phyloP scores from a whole-genome alignment of 73 alveolate species.

The Blepharisma stoltei region DNA sequence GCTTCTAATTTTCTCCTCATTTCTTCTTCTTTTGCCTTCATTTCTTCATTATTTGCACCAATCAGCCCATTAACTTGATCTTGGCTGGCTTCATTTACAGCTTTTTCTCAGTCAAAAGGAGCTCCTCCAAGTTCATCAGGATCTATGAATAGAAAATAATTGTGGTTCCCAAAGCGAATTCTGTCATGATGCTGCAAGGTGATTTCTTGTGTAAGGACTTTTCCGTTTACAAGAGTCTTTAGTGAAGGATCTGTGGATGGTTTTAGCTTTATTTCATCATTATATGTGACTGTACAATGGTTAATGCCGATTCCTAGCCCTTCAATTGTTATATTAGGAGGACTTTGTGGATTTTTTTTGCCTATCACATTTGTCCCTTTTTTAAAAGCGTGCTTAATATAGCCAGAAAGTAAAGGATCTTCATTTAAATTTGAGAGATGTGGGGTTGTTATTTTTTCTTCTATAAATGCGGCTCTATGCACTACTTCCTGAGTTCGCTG shows the following conservation, averaged over 20 bases:
- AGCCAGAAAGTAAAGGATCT: constrained; percentile 62
- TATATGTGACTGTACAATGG: constrained; percentile 64
- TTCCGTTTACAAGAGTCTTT: constrained; percentile 21
- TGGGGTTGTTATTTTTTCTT: constrained; percentile 47
- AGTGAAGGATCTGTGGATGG: constrained; percentile 45
- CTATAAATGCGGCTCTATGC: not conserved
- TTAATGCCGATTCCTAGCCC: constrained; percentile 76
- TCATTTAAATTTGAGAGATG: constrained; percentile 83
- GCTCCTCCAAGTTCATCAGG: constrained; percentile 34
- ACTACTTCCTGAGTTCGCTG: constrained; percentile 63
- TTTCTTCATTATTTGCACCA: constrained; percentile 38
- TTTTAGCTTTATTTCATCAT: constrained; percentile 53
- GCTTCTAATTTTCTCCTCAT: constrained; percentile 43
- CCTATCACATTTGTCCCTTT: not conserved
- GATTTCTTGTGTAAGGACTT: not conserved
- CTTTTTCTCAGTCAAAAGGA: constrained; percentile 16
- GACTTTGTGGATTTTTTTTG: constrained; percentile 6
- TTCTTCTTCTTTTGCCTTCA: constrained; percentile 45
- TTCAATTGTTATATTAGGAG: constrained; percentile 47
- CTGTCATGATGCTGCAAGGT: constrained; percentile 46
- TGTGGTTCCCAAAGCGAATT: constrained; percentile 53
- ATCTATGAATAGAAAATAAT: constrained; percentile 46
- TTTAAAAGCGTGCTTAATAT: constrained; percentile 4
- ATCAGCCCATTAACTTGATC: constrained; percentile 31
- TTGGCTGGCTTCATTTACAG: constrained; percentile 43